A percentile compares a stretch with the other conserved stretches of the same genome.
These are phyloP conservation scores for Lactifluus volemus DNA, from an alignment of 768 basidiomycete species.

Conservation along the genomic window DNA sequence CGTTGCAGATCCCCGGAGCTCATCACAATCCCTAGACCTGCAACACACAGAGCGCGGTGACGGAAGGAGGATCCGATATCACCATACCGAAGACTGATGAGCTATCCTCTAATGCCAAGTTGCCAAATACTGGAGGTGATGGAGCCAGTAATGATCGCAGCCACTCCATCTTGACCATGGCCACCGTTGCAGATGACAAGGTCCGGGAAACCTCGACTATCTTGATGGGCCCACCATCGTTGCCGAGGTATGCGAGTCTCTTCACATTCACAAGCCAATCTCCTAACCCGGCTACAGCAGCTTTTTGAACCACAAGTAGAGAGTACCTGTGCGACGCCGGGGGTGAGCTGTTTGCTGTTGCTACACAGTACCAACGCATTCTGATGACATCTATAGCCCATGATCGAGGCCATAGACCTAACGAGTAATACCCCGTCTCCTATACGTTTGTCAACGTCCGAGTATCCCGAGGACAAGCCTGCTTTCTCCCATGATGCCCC, in stretches of 20 bases:
- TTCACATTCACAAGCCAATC: not conserved
- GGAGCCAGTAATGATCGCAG: not conserved
- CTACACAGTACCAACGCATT: not conserved
- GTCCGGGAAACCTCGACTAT: not conserved
- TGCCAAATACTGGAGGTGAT: not conserved
- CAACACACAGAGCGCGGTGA: not conserved
- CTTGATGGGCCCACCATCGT: slow-evolving; percentile 3
- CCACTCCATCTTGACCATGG: not conserved
- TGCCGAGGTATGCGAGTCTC: not conserved
- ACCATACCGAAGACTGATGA: not conserved
- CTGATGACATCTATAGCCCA: not conserved
- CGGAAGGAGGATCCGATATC: not conserved
- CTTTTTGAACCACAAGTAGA: not conserved
- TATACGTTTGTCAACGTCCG: not conserved
- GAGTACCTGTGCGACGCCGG: no score
- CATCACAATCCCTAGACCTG: not conserved
- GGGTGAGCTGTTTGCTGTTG: not conserved
- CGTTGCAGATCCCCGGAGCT: not conserved
- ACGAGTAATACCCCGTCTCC: slow-evolving; percentile 3
- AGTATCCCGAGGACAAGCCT: not conserved
- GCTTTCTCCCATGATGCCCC: not conserved
- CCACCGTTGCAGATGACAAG: not conserved
- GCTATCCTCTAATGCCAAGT: not conserved
- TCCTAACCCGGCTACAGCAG: not conserved
- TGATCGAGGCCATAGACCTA: slow-evolving; percentile 6